Evolutionary conservation across 2,329 filamentous ascomycete species (phyloP).

Genomic region (Grosmannia clavigera): DNA sequence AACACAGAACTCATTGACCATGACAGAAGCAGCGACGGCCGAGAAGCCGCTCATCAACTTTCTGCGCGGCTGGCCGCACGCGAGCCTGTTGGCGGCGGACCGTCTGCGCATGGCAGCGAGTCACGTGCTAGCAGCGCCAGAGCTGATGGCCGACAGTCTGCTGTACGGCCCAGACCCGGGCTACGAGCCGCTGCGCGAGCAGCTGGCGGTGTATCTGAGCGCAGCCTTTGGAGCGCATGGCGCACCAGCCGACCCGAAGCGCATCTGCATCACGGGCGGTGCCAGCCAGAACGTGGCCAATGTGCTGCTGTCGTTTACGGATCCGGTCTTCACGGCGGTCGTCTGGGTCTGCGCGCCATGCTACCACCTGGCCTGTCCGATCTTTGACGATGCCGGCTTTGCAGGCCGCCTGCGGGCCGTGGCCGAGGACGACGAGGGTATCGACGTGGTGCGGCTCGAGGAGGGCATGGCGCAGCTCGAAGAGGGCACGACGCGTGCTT

Average conservation of each 20-base stretch:
- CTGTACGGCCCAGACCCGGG: slow-evolving; percentile 72
- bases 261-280: slow-evolving; percentile 73
- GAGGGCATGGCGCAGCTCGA: slow-evolving; percentile 30
- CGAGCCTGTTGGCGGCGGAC: slow-evolving; percentile 49
- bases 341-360: slow-evolving; percentile 75
- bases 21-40: background rate
- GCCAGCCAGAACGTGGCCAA: slow-evolving; percentile 73
- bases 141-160: slow-evolving; percentile 49
- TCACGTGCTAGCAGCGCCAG: slow-evolving; percentile 43
- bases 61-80: slow-evolving; percentile 55
- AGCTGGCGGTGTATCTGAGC: slow-evolving; percentile 59
- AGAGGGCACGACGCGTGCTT: slow-evolving; percentile 17
- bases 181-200: slow-evolving; percentile 53
- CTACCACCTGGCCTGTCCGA: slow-evolving; percentile 75
- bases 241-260: slow-evolving; percentile 28
- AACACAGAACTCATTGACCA: background rate
- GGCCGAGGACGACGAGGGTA: slow-evolving; percentile 65
- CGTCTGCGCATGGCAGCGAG: slow-evolving; percentile 49
- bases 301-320: slow-evolving; percentile 67
- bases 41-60: slow-evolving; percentile 43
- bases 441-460: slow-evolving; percentile 54
- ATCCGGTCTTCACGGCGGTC: slow-evolving; percentile 59
- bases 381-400: slow-evolving; percentile 75
- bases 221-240: slow-evolving; percentile 36
- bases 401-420: slow-evolving; percentile 52